Evolutionary conservation across 345 rosid genomes (phyloP).

Genomic region (Physaria fendleri): DNA sequence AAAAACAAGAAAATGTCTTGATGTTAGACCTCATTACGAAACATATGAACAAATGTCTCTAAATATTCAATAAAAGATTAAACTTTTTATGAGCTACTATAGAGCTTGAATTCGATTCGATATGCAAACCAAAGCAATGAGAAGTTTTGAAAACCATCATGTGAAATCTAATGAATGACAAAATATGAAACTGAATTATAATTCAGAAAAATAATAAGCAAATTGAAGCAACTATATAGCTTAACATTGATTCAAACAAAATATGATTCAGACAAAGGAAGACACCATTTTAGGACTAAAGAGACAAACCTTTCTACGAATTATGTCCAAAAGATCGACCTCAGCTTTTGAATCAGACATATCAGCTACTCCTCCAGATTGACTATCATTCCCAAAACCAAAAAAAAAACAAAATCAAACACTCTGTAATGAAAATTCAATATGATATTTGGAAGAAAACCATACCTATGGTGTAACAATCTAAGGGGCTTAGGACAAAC

Average conservation of each 20-base stretch:
- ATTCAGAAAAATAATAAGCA: neutral
- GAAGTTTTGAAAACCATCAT: neutral
- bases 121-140: neutral
- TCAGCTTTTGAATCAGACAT: constrained; percentile 47
- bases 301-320: constrained; percentile 45
- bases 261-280: neutral
- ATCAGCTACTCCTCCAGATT: constrained; percentile 32
- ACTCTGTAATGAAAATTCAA: neutral
- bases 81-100: neutral
- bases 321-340: constrained; percentile 59
- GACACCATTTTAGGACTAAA: neutral
- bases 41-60: neutral
- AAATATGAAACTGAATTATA: neutral
- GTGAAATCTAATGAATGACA: neutral
- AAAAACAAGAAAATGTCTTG: neutral
- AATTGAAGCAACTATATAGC: neutral
- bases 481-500: constrained; percentile 84
- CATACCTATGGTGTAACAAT: constrained; percentile 55
- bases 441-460: neutral
- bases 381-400: constrained; percentile 12
- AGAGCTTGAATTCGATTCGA: neutral
- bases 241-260: neutral
- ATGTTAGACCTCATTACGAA: neutral
- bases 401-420: neutral
- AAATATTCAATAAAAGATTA: neutral